Percentiles rank a stretch among this genome's conserved stretches.
These are phyloP conservation scores for Barbarea vulgaris DNA, from an alignment of 345 rosid species.

Conservation along the genomic window DNA sequence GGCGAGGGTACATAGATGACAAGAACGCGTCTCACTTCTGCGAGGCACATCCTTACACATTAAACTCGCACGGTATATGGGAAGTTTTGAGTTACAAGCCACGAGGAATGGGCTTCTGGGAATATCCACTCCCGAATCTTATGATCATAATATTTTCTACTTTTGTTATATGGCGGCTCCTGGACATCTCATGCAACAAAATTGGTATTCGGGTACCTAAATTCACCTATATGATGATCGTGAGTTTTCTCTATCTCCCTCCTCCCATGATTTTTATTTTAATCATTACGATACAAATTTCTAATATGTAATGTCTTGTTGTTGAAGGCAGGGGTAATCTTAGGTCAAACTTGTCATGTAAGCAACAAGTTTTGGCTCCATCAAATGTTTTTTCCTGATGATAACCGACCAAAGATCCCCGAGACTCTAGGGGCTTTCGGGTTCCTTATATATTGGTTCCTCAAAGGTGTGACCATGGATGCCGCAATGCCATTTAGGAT, in stretches of 20 bases:
- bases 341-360: slow-evolving; percentile 32
- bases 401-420: slow-evolving; percentile 28
- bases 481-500: slow-evolving; percentile 20
- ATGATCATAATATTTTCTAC: slow-evolving; percentile 30
- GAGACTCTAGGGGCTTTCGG: slow-evolving; percentile 50
- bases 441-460: slow-evolving; percentile 47
- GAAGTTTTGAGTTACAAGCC: slow-evolving; percentile 7
- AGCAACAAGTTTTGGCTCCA: slow-evolving; percentile 24
- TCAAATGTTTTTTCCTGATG: slow-evolving; percentile 35
- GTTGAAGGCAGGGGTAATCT: slow-evolving; percentile 37
- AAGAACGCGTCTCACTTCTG: slow-evolving; percentile 18
- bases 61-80: slow-evolving; percentile 41
- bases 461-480: slow-evolving; percentile 60
- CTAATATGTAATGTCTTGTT: slow-evolving; percentile 15
- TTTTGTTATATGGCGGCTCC: slow-evolving; percentile 32
- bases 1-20: slow-evolving; percentile 25
- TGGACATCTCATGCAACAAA: slow-evolving; percentile 23
- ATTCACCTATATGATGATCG: slow-evolving; percentile 38
- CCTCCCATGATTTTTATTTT: background rate
- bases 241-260: slow-evolving; percentile 26
- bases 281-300: background rate
- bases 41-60: slow-evolving; percentile 27
- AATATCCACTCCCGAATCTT: slow-evolving; percentile 40
- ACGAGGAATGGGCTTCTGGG: slow-evolving; percentile 37
- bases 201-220: slow-evolving; percentile 33